Evolutionary conservation across 139 green algal genomes (phyloP).

Genomic region (Micractinium conductrix): DNA sequence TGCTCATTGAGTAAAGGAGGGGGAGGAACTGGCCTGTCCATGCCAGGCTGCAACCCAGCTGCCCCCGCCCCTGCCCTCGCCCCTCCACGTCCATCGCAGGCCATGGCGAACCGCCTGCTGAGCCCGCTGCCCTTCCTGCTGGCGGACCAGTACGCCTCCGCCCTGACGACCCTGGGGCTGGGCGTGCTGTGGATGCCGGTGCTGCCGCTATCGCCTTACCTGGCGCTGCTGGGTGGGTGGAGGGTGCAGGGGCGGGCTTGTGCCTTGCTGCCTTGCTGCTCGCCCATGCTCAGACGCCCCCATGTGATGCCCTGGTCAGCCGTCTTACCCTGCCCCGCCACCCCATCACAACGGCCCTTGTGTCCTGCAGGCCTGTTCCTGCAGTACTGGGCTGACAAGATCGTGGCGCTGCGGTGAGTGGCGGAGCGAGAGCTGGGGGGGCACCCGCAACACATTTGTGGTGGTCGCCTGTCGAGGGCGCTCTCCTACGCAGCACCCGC

Average conservation of each 20-base stretch:
- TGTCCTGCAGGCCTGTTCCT: constrained; percentile 41
- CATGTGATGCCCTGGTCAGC: background rate
- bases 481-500: no score
- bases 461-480: no score
- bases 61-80: background rate
- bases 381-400: constrained; percentile 50
- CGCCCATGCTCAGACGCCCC: background rate
- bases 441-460: no score
- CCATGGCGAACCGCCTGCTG: constrained; percentile 53
- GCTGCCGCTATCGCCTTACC: constrained; percentile 54
- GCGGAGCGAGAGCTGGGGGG: no score
- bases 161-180: constrained; percentile 56
- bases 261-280: background rate
- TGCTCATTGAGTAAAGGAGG: no score
- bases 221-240: constrained; percentile 40
- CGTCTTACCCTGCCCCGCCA: background rate
- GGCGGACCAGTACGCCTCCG: constrained; percentile 54
- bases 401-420: constrained; percentile 22
- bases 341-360: no score
- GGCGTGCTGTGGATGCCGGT: constrained; percentile 61
- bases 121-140: constrained; percentile 55
- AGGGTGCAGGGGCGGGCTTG: background rate
- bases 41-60: background rate
- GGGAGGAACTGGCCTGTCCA: no score
- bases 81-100: constrained; percentile 10